Base-by-base conservation (phyloP, 768 basidiomycete species). In the Pleurotus citrinopileatus region DNA sequence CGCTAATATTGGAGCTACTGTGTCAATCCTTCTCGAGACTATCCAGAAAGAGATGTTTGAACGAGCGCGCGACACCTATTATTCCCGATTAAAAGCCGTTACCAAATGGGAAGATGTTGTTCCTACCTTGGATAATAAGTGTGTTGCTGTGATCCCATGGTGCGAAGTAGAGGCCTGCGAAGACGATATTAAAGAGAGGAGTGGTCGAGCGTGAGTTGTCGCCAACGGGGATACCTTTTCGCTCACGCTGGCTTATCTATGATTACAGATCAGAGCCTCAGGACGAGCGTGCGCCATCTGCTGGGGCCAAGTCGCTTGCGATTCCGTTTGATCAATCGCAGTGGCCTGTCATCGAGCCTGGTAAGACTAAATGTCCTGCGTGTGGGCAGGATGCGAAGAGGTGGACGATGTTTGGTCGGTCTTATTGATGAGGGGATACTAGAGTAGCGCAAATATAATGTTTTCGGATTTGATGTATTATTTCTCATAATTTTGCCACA, bases 121-220 rank as follows among this genome's bases (percentile, higher is more conserved):
- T 13, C 93, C 95, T 3, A 80, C 88, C 7, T 76, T 99, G 38
- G 96, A 99, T 69, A 76, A 77, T 66, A 98, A 97, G 75, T 85
- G 86, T 65, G 78, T 94, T 32, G 84, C 88, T 19, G 89, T 89
- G 52, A 82, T 98, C 55, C 97, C 97, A 3, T 99, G 97, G 97
- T 98, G 97, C 70, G 94, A 98, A 70, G 80, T 75, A 17, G 91
- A 91, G 66, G 79, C 78, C 12, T 99, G 97, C 65, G 97, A 99
- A 70, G 96, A 99, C 67, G 91, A 94, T 63, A 98, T 99, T 79
- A 98, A 99, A 77, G 94, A 98, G 63, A 79, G 91, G 57, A 92
- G 87, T 65, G 92, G 84, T 54, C 77, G 84, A 68, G 83, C 88
- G 91, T 95, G 70, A 77, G 74, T 73, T 17, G 55, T 60, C 57